A percentile compares a stretch with the other conserved stretches of the same genome.
phyloP scores from a whole-genome alignment of 179 eudicot genomes.

The Beta lomatogona region DNA sequence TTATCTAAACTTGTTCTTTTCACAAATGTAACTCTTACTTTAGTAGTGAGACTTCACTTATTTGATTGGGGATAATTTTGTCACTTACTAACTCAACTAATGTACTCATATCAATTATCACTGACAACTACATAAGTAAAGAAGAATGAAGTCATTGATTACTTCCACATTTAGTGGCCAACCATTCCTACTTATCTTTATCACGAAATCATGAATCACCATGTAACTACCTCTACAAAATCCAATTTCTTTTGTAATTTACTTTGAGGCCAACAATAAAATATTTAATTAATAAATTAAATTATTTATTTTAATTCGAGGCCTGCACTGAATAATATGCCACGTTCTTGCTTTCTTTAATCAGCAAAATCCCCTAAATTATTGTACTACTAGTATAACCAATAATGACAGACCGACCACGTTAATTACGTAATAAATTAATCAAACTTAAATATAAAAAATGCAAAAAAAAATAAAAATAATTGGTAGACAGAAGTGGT shows the following conservation, averaged over 20 bases:
- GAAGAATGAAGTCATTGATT: not conserved
- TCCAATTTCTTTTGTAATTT: not conserved
- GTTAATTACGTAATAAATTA: not conserved
- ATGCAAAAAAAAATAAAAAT: not conserved
- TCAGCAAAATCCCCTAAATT: not conserved
- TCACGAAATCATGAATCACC: not conserved
- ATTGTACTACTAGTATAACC: too few relatives aligned
- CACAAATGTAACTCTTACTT: too few relatives aligned
- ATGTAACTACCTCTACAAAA: not conserved
- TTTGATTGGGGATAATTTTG: too few relatives aligned
- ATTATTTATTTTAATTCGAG: not conserved
- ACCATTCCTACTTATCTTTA: not conserved
- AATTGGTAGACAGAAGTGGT: not conserved
- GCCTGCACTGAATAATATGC: not conserved
- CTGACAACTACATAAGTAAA: not conserved
- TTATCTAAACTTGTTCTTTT: too few relatives aligned
- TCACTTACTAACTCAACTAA: not conserved
- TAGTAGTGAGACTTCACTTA: too few relatives aligned
- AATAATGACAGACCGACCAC: not conserved
- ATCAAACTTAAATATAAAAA: not conserved
- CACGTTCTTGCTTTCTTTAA: conserved; percentile 2
- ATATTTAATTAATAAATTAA: not conserved
- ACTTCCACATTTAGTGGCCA: not conserved
- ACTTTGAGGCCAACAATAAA: not conserved
- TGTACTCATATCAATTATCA: not conserved